phyloP scores from a whole-genome alignment of 2,329 filamentous ascomycete species.

The Grosmannia clavigera region DNA sequence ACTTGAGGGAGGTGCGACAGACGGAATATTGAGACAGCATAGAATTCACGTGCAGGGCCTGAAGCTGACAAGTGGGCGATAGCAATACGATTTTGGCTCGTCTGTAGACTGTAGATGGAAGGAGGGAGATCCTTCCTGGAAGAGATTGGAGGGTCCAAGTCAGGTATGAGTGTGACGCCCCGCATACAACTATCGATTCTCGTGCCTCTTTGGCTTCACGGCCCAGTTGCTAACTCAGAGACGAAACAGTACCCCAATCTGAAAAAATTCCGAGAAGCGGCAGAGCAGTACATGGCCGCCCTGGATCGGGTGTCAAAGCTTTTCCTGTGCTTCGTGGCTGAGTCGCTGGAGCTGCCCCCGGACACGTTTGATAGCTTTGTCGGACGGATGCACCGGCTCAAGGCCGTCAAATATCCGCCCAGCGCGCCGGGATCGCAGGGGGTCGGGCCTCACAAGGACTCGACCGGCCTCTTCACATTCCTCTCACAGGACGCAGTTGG shows the following conservation, averaged over 20 bases:
- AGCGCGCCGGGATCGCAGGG: constrained; percentile 27
- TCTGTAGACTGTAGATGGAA: background rate
- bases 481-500: constrained; percentile 43
- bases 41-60: background rate
- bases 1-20: constrained; percentile 26
- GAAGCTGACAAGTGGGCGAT: background rate
- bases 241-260: constrained; percentile 13
- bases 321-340: constrained; percentile 43
- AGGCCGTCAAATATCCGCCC: constrained; percentile 41
- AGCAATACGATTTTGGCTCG: constrained; percentile 43
- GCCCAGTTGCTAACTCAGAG: background rate
- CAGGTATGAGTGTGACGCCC: constrained; percentile 10
- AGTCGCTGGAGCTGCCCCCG: constrained; percentile 36
- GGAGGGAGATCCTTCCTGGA: constrained; percentile 22
- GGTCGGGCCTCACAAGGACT: constrained; percentile 50
- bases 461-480: constrained; percentile 51
- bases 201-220: background rate
- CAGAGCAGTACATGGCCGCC: constrained; percentile 37
- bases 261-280: constrained; percentile 20
- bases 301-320: constrained; percentile 36
- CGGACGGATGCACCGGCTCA: constrained; percentile 45
- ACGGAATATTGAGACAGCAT: background rate
- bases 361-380: constrained; percentile 40
- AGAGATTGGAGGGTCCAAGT: constrained; percentile 32
- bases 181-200: background rate